Evolutionary conservation across 495 filamentous ascomycete genomes (phyloP), one percentile per base, ranked within the genome.

Genomic region (Parmelia sp.): DNA sequence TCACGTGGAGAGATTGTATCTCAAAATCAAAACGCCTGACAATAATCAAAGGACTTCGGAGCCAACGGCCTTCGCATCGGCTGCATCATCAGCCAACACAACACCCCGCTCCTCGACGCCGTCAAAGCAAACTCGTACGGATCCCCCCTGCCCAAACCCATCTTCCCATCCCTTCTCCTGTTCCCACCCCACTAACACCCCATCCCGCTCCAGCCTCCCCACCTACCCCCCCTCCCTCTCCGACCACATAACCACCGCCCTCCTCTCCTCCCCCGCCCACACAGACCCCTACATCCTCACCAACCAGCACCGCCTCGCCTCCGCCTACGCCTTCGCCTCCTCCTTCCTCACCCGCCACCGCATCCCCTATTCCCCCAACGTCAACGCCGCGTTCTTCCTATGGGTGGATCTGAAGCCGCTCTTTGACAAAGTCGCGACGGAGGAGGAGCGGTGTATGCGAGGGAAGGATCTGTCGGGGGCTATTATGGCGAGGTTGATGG

Each of bases 331-430:
- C 14, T 53, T 53, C 14, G 27, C 49, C 5, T 17, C 49, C 49
- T 29, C 49, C 49, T 53, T 53, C 49, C 49, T 53, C 49, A 29
- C 17, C 1, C 27, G 33, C 0, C 56, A 65, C 35, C 36, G 36
- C 36, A 64, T 67, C 7, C 21, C 71, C 61, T 71, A 76, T 57
- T 72, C 14, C 56, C 62, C 12, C 63, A 74, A 53, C 61, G 75
- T 61, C 66, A 81, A 84, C 71, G 83, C 83, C 9, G 84, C 76
- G 0, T 80, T 88, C 60, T 88, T 87, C 68, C 66, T 88, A 12
- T 87, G 85, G 85, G 68, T 82, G 3, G 76, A 87, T 72, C 70
- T 88, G 36, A 71, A 79, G 10, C 60, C 60, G 15, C 31, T 45
- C 44, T 66, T 70, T 66, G 65, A 19, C 74, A 65, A 56, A 68